Base-by-base conservation (phyloP, 345 rosid genomes). In the Capsella bursapastoris region DNA sequence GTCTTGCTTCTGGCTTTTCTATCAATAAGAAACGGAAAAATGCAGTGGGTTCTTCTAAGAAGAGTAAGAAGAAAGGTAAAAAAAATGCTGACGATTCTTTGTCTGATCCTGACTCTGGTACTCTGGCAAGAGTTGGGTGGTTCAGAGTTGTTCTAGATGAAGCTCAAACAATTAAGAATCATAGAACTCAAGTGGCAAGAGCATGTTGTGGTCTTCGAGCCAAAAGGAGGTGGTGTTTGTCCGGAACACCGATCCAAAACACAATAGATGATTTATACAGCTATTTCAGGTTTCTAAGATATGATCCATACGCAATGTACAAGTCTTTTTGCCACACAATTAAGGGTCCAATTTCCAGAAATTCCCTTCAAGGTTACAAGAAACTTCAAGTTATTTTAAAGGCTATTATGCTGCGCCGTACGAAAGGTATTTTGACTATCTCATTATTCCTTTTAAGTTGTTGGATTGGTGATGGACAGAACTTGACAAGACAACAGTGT, bases 111-210 rank as follows among this genome's bases (percentile, higher is more conserved):
- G 87, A 81, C 37, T 78, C 71, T 61, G 97, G 97, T 77, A 68
- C 97, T 16, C 87, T 92, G 77, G 96, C 97, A 57, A 88, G 78
- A 81, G 96, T 92, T 49, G 80, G 79, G 66, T 95, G 97, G 97
- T 76, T 74, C 66, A 83, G 98, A 84, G 91, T 94, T 73, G 83
- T 95, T 63, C 84, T 92, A 56, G 97, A 95, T 86, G 99, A 95
- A 82, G 99, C 99, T 73, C 99, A 95, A 81, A 92, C 97, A n/a
- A 94, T 94, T 70, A 94, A 95, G 78, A 95, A 94, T 81, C 97
- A 94, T 72, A 82, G 97, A 70, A 94, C 98, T 18, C 98, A 89
- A 84, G 98, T 91, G 57, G 95, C 98, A 71, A 87, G 97, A 82
- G 98, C 98, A 57, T 94, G 96, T 79, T 89, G 91, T 75, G 89